These are phyloP conservation scores for Alternaria hordeiaustralica DNA, from an alignment of 2,329 filamentous ascomycete species.

Conservation along the genomic window DNA sequence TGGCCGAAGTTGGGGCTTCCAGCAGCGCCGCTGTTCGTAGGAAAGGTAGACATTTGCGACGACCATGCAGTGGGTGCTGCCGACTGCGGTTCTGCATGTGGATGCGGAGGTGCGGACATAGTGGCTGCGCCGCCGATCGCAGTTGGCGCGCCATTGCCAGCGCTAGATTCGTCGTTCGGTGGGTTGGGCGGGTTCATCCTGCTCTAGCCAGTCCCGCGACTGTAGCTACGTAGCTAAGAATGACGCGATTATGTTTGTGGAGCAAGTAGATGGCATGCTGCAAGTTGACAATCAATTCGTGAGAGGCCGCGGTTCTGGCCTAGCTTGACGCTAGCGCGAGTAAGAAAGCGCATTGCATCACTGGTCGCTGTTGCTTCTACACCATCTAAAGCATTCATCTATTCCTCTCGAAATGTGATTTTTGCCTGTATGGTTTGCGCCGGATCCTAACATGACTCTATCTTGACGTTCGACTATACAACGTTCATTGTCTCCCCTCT, in stretches of 20 bases:
- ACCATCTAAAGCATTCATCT: neutral
- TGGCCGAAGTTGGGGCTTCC: slow-evolving; percentile 33
- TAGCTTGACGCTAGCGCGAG: slow-evolving; percentile 11
- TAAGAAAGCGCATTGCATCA: slow-evolving; percentile 3
- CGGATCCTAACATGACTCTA: neutral
- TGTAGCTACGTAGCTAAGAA: slow-evolving; percentile 4
- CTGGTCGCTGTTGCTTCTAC: neutral
- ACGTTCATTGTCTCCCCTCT: neutral
- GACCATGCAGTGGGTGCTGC: slow-evolving; percentile 34
- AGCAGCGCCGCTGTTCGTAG: slow-evolving; percentile 19
- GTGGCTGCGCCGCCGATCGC: slow-evolving; percentile 23
- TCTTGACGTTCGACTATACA: neutral
- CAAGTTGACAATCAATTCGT: neutral
- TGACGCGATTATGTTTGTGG: slow-evolving; percentile 6
- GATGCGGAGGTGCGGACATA: slow-evolving; percentile 23
- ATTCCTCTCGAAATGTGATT: neutral
- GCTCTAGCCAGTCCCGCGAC: slow-evolving; percentile 16
- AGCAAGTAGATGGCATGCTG: neutral
- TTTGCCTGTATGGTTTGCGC: neutral
- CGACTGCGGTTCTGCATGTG: slow-evolving; percentile 10
- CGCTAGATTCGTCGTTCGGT: slow-evolving; percentile 8
- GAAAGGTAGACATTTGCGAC: slow-evolving; percentile 34
- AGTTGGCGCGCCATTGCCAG: slow-evolving; percentile 28
- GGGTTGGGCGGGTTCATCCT: slow-evolving; percentile 28
- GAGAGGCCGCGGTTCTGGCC: slow-evolving; percentile 3